Conservation (phyloP, 805 yeast species). For the Cyberlindnera americana region DNA sequence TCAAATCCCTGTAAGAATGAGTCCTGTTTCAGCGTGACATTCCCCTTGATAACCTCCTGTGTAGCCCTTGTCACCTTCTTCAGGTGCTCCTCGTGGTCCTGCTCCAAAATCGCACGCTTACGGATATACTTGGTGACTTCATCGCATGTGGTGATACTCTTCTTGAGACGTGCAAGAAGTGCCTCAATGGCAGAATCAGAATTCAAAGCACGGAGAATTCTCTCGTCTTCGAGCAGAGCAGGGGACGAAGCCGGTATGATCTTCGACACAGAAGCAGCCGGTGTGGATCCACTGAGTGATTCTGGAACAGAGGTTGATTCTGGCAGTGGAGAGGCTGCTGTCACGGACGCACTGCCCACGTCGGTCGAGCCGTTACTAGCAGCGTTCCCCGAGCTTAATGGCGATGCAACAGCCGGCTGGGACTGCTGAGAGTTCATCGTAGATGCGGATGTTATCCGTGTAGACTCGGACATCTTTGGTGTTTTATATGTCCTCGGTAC, state of each 20-base stretch:
- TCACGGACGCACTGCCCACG: conserved; percentile 6
- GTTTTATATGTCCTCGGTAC: background rate
- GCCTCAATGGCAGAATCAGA: conserved; percentile 79
- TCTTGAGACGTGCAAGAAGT: conserved; percentile 69
- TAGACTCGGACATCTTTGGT: conserved; percentile 3
- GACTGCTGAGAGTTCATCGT: conserved; percentile 10
- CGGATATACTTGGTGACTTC: conserved; percentile 78
- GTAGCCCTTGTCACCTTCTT: conserved; percentile 64
- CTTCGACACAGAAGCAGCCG: conserved; percentile 2
- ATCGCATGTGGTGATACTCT: conserved; percentile 75
- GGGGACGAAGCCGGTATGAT: conserved; percentile 30
- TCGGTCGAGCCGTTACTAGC: background rate
- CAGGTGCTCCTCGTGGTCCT: conserved; percentile 71
- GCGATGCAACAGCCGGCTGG: conserved; percentile 4
- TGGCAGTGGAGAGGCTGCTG: background rate
- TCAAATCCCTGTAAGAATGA: conserved; percentile 67
- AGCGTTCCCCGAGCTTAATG: background rate
- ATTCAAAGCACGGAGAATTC: conserved; percentile 48
- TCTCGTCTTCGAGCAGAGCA: conserved; percentile 45
- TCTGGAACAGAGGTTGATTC: background rate
- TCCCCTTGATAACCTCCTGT: conserved; percentile 41
- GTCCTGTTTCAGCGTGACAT: conserved; percentile 48
- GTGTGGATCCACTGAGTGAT: background rate
- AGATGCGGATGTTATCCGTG: conserved; percentile 6
- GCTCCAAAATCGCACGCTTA: conserved; percentile 74